These are phyloP conservation scores for Symmetrospora coprosmae DNA, from an alignment of 768 basidiomycete genomes.

Conservation along the genomic window DNA sequence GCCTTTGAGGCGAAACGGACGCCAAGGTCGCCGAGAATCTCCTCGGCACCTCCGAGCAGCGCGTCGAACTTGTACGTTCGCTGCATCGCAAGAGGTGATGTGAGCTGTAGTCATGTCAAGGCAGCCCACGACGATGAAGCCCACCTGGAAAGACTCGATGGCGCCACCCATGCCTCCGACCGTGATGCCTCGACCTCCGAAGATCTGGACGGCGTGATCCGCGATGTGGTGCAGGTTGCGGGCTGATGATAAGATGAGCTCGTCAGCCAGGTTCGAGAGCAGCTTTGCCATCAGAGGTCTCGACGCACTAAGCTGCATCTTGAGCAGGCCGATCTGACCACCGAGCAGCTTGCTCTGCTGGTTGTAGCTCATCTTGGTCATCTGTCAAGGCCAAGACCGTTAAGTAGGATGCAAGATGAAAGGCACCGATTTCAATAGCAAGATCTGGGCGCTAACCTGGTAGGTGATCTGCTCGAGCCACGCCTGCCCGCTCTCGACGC, in stretches of 20 bases:
- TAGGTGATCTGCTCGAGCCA: constrained; percentile 78
- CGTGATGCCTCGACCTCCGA: constrained; percentile 74
- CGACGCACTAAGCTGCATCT: constrained; percentile 65
- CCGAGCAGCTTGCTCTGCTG: constrained; percentile 14
- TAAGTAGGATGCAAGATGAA: background rate
- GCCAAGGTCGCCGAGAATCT: no score
- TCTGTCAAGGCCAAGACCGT: background rate
- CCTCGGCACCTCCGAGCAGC: constrained; percentile 22
- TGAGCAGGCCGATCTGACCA: constrained; percentile 50
- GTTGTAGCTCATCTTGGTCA: constrained; percentile 21
- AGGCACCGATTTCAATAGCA: constrained; percentile 44
- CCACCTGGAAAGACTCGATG: constrained; percentile 43
- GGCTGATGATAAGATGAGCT: no score
- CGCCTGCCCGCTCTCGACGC: constrained; percentile 63
- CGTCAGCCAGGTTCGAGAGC: no score
- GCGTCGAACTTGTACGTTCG: constrained; percentile 19
- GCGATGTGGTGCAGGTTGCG: no score
- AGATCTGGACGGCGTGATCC: constrained; percentile 54
- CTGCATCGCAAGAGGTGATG: no score
- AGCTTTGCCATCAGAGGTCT: no score
- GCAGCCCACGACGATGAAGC: no score
- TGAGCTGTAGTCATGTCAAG: no score
- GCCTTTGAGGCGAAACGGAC: no score
- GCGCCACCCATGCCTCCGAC: constrained; percentile 62
- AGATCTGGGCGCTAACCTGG: constrained; percentile 50